A percentile compares a stretch with the other conserved stretches of the same genome.
These are phyloP conservation scores for Suillus hirtellus DNA, from an alignment of 768 basidiomycete genomes.

Conservation along the genomic window DNA sequence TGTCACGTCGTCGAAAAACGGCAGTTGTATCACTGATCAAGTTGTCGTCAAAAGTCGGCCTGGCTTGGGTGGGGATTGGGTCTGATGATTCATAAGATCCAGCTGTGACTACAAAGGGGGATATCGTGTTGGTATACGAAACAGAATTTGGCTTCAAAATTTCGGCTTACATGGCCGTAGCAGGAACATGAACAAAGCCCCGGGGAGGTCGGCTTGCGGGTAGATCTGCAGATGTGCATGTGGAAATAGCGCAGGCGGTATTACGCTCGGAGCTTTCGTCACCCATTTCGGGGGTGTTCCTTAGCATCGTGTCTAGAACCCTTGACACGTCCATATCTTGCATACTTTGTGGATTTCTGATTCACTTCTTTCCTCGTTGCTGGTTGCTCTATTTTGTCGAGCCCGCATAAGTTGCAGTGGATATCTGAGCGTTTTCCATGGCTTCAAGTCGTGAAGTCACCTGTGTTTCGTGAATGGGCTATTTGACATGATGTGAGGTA, in stretches of 20 bases:
- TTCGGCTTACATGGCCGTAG: neutral
- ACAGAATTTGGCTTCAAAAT: neutral
- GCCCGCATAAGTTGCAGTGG: neutral
- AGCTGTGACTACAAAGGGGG: neutral
- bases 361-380: neutral
- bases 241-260: neutral
- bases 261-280: neutral
- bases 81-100: neutral
- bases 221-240: neutral
- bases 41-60: neutral
- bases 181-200: neutral
- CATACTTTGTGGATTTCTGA: neutral
- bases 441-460: neutral
- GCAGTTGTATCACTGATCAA: neutral
- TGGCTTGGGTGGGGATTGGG: neutral
- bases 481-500: neutral
- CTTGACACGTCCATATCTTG: neutral
- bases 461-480: neutral
- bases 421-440: neutral
- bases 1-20: neutral
- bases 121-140: neutral
- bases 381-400: neutral
- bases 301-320: neutral
- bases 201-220: neutral
- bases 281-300: neutral